Evolutionary conservation across 768 basidiomycete genomes (phyloP).

Genomic region (Mycena crocata): DNA sequence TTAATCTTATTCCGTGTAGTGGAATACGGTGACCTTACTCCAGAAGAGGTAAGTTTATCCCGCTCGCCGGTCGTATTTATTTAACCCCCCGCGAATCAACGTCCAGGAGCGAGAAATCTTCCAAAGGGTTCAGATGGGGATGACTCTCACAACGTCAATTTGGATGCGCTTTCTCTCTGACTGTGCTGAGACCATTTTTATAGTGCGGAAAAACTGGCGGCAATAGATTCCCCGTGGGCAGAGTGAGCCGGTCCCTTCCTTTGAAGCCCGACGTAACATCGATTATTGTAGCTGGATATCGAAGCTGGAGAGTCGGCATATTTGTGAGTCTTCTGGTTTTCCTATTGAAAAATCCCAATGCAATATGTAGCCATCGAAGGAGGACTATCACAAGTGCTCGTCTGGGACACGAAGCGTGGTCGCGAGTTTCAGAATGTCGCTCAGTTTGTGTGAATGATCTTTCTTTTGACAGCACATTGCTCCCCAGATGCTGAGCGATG

Average conservation of each 20-base stretch:
- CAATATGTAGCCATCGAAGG: constrained; percentile 66
- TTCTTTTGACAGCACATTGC: no score
- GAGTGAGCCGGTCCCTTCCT: constrained; percentile 45
- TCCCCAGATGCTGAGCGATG: no score
- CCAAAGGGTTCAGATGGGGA: constrained; percentile 85
- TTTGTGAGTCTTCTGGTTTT: background rate
- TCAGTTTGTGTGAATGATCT: constrained; percentile 71
- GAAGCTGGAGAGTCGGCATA: constrained; percentile 54
- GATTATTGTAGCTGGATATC: constrained; percentile 63
- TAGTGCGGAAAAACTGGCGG: constrained; percentile 78
- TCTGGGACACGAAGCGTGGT: constrained; percentile 77
- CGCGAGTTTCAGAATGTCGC: constrained; percentile 83
- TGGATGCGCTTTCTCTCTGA: background rate
- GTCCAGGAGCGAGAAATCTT: constrained; percentile 88
- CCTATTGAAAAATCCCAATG: background rate
- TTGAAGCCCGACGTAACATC: constrained; percentile 8
- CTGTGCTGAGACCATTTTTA: background rate
- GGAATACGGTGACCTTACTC: constrained; percentile 70
- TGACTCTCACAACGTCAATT: constrained; percentile 74
- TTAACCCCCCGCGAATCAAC: no score
- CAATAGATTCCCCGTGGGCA: constrained; percentile 78
- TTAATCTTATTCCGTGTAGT: constrained; percentile 52
- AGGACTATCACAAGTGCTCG: constrained; percentile 66
- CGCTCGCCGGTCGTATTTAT: no score
- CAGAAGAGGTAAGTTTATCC: no score